Base-by-base conservation (phyloP, 176 grass and related monocot species). In the Oryza punctata region DNA sequence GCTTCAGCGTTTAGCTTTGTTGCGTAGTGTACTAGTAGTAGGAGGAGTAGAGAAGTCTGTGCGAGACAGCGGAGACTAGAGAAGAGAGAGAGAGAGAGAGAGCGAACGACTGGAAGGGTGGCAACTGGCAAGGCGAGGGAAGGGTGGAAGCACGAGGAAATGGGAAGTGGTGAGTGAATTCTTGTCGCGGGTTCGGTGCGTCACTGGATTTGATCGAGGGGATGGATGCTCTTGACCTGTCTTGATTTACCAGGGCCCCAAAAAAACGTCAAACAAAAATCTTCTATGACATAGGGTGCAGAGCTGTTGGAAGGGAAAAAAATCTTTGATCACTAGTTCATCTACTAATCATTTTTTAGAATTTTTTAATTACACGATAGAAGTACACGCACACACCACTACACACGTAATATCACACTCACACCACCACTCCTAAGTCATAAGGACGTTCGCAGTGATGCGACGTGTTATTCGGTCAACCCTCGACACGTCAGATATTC, bases 181-280 rank as follows among this genome's bases (percentile, higher is more conserved):
- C 63, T 35, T 35, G 33, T 35, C 33, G 33, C 33, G 84, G 80
- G 75, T 81, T 83, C 16, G 43, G 66, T 59, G 85, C 14, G 81
- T 57, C 81, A 57, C 85, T 78, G 72, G 78, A 87, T 91, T 85
- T 68, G 72, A 85, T 38, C 37, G 37, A 66, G 61, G 12, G 26
- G 77, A 37, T 25, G 43, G 45, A 68, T n/a, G n/a, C 78, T 54
- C 78, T 66, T 81, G 63, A 49, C 67, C 49, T 10, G 19, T 24
- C 7, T 28, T 11, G n/a, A 7, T 45, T 75, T 57, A 15, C 18
- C 37, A 29, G 6, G 77, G 23, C 37, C 2, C 63, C 23, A 30
- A 18, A 18, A 50, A 70, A 30, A 13, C 24, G 44, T 21, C 25
- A 43, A 52, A 19, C 68, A 28, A 76, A 46, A 76, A 35, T 2